These are phyloP conservation scores for Amylostereum areolatum DNA, from an alignment of 1,284 basidiomycete species.

Conservation along the genomic window DNA sequence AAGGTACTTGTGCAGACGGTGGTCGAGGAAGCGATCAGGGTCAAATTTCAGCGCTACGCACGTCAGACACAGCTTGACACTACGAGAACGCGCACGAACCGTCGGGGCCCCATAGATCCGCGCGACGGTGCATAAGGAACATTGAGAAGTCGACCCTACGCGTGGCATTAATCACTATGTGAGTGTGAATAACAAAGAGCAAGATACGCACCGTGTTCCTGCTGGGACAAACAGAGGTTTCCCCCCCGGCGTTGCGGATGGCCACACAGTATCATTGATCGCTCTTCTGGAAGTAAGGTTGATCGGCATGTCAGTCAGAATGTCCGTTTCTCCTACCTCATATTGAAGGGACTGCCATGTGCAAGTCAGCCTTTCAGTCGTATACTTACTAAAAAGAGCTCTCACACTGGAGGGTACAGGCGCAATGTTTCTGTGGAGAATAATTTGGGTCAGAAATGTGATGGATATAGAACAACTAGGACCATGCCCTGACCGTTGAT, in stretches of 20 bases:
- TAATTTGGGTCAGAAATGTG: constrained; percentile 1
- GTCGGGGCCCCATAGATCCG: constrained; percentile 63
- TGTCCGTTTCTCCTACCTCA: constrained; percentile 24
- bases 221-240: constrained; percentile 49
- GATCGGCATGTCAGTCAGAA: not conserved
- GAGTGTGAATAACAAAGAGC: constrained; percentile 2
- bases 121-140: constrained; percentile 55
- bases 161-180: constrained; percentile 4
- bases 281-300: constrained; percentile 17
- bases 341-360: constrained; percentile 39
- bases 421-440: constrained; percentile 50
- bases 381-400: too few species aligned
- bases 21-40: constrained; percentile 38
- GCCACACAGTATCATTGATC: constrained; percentile 37
- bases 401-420: constrained; percentile 55
- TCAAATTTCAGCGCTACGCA: constrained; percentile 34
- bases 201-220: constrained; percentile 34
- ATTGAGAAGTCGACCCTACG: constrained; percentile 44
- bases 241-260: constrained; percentile 33
- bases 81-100: constrained; percentile 29
- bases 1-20: constrained; percentile 28
- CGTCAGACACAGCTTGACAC: not conserved
- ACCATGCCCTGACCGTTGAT: too few species aligned
- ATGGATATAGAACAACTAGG: constrained; percentile 8
- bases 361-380: not conserved